Conservation (phyloP, 306 rosid species). For the Ormosia emarginata region DNA sequence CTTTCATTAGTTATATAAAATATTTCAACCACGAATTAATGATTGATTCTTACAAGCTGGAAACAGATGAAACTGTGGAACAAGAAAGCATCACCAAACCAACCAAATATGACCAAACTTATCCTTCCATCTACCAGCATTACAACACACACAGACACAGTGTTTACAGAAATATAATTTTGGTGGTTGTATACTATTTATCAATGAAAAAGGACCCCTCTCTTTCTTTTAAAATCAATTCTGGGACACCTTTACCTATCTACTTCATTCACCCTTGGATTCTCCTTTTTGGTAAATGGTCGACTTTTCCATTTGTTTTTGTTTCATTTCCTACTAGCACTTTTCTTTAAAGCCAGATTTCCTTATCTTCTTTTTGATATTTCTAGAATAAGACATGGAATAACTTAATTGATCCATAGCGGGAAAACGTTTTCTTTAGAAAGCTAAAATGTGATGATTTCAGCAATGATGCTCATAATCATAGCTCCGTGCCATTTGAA, state of each 20-base stretch:
- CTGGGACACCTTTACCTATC: constrained; percentile 16
- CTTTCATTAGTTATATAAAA: constrained; percentile 21
- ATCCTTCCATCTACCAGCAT: constrained; percentile 41
- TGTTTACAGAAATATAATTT: constrained; percentile 18
- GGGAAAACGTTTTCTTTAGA: constrained; percentile 24
- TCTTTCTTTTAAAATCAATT: constrained; percentile 13
- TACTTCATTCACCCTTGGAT: constrained; percentile 43
- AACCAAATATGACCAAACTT: constrained; percentile 46
- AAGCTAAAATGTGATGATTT: constrained; percentile 34
- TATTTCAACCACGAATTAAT: constrained; percentile 25
- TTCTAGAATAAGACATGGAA: constrained; percentile 20
- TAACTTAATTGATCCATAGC: constrained; percentile 21
- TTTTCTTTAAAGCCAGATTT: constrained; percentile 17
- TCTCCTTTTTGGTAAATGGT: constrained; percentile 35
- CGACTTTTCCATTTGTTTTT: constrained; percentile 15
- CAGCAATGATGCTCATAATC: constrained; percentile 56
- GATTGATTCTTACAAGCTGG: constrained; percentile 41
- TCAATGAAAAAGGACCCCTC: constrained; percentile 21
- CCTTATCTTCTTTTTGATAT: neutral
- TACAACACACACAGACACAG: constrained; percentile 28
- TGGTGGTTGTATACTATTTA: constrained; percentile 34
- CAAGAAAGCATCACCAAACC: constrained; percentile 38
- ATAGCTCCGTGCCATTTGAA: constrained; percentile 25
- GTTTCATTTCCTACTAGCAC: constrained; percentile 10
- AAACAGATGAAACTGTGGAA: constrained; percentile 7